Evolutionary conservation across 2,329 filamentous ascomycete species (phyloP), one percentile per base, ranked within the genome.

Genomic region (Monilinia laxa): DNA sequence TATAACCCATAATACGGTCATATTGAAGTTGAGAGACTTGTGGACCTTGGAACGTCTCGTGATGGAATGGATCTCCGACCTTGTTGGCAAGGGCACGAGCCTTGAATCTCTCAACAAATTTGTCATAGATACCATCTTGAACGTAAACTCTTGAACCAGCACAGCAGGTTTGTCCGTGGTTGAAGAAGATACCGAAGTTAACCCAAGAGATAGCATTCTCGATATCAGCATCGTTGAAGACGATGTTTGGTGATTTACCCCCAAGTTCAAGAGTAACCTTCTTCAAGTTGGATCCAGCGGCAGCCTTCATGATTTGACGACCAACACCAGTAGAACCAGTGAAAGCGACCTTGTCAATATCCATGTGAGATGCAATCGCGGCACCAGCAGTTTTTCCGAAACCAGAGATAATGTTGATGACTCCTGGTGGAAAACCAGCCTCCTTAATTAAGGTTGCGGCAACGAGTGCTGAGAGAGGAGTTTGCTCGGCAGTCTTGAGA

Each of bases 21-120:
- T 85, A 90, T 78, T 91, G 88, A 51, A 88, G 77, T 77, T 90
- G 82, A 20, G 87, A 89, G 64, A 90, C 85, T 78, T 90, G 88
- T 69, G 88, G 88, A 64, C 88, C 88, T 76, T 90, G 88, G 85
- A 89, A 90, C 71, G 87, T 90, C 66, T 87, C 82, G 54, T 79
- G 72, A 68, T 81, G 79, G 80, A 90, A 90, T 76, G 88, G 88
- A 78, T 90, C 85, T 69, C 88, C 88, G 68, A 90, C 86, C 69
- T 84, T 82, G 80, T 89, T 90, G 79, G 84, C 79, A 67, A 78
- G 73, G 56, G 87, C 86, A 68, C 87, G 83, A 77, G 83, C 83
- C 82, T 87, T 89, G 82, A 90, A 90, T 67, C 80, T 78, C 77
- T 85, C 77, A 65, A 91, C 78, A 77, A 90, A 91, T 79, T 87